Evolutionary conservation across 176 grass and related monocot species (phyloP).

Genomic region (Bonia amplexicaulis): DNA sequence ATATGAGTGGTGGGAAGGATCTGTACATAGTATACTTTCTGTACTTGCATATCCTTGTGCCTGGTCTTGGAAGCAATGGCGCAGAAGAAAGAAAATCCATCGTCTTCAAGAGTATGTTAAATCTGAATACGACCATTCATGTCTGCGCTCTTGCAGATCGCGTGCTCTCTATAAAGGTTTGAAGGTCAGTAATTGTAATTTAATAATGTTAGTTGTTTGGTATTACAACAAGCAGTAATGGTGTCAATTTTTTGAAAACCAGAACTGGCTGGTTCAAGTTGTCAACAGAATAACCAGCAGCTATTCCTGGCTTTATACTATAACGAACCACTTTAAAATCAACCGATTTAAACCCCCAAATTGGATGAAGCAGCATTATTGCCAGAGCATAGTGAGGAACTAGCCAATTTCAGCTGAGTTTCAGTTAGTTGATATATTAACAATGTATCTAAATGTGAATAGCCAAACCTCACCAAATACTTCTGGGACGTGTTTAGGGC

Average conservation of each 20-base stretch:
- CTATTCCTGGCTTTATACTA: background rate
- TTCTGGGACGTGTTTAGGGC: background rate
- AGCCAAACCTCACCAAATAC: background rate
- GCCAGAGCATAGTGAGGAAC: background rate
- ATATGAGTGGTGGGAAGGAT: slow-evolving; percentile 99
- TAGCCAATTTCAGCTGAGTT: background rate
- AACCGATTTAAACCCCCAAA: background rate
- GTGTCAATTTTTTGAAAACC: background rate
- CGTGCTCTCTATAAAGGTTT: slow-evolving; percentile 99
- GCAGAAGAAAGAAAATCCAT: slow-evolving; percentile 86
- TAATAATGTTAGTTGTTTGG: background rate
- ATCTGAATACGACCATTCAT: slow-evolving; percentile 97
- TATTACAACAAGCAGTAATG: background rate
- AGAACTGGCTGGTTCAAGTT: background rate
- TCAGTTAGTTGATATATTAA: slow-evolving; percentile 10
- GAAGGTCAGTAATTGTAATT: slow-evolving; percentile 59
- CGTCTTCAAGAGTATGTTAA: slow-evolving; percentile 95
- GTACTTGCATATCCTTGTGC: slow-evolving; percentile 97
- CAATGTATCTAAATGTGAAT: background rate
- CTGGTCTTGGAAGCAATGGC: slow-evolving; percentile 99
- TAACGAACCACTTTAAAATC: background rate
- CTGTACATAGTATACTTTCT: slow-evolving; percentile 90
- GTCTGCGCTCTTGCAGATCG: slow-evolving; percentile 93
- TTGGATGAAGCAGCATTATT: slow-evolving; percentile 14
- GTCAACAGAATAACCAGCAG: background rate